Conservation (phyloP, 768 basidiomycete species). For the Termitomyces bulborhizus region DNA sequence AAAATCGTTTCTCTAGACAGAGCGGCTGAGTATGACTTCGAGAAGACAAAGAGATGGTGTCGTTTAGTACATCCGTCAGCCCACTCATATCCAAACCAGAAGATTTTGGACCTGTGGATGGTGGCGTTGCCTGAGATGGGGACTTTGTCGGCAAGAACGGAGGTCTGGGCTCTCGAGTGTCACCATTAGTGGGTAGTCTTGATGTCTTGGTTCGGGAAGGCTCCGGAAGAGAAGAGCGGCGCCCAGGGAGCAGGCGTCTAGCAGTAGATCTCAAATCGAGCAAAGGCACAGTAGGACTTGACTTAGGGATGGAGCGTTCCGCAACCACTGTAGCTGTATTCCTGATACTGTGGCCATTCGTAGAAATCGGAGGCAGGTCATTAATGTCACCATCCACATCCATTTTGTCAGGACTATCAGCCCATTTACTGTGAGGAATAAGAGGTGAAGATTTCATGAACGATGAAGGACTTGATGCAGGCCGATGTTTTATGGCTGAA, state of each 20-base stretch:
- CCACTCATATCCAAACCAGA: conserved; percentile 8
- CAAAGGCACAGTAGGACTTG: neutral
- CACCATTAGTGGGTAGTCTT: neutral
- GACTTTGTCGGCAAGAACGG: neutral
- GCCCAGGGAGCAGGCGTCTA: neutral
- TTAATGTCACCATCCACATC: neutral
- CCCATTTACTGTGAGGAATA: neutral
- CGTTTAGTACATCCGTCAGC: conserved; percentile 5
- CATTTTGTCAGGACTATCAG: neutral
- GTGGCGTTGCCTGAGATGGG: neutral
- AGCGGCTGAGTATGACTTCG: neutral
- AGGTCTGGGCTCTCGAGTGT: neutral
- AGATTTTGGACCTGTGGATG: neutral
- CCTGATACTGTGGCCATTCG: neutral
- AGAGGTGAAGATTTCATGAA: neutral
- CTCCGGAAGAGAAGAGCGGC: neutral
- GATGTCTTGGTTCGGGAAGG: neutral
- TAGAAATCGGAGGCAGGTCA: neutral
- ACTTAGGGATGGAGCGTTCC: neutral
- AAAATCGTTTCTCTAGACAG: neutral
- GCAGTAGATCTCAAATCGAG: neutral
- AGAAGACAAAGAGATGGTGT: neutral
- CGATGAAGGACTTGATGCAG: neutral
- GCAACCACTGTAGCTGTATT: neutral
- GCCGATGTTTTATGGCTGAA: neutral